Base-by-base conservation (phyloP, 345 rosid species). In the Sisymbrium irio region DNA sequence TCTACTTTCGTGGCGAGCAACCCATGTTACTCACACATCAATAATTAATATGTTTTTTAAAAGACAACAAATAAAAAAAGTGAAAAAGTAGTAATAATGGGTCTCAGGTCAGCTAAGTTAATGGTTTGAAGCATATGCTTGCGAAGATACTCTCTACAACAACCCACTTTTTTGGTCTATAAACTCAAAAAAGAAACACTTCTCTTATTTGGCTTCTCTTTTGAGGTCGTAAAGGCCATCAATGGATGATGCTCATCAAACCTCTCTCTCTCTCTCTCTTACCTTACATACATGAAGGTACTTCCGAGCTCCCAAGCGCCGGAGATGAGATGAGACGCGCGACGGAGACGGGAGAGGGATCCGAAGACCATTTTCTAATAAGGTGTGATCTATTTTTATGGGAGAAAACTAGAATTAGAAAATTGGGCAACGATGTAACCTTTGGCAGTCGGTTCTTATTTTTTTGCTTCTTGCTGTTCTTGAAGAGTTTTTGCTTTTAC, bases 91-190 rank as follows among this genome's bases (percentile, higher is more conserved):
- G 33, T 22, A 35, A 51, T 50, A 75, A 68, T 75, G 78, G 67
- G 62, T 49, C 63, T 75, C 60, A 60, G 68, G 73, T 75, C 78
- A 75, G 73, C 73, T 67, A 17, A 67, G 57, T 60, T 75, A 75
- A 75, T 75, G 74, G 78, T 44, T 62, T 5, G 46, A 54, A 76
- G 79, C 70, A 76, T 76, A 76, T 76, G 79, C 79, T 76, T 53
- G 20, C 10, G 12, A 76, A 76, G 50, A 76, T 76, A 69, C 75
- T 75, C 64, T 32, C 28, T 69, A 12, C 17, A 22, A 3, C 7
- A 18, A 36, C 61, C 39, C 5, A 20, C 45, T n/a, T 75, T 61
- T 51, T 62, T 25, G 5, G 28, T 76, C 59, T 76, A 76, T 68
- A 76, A 76, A 69, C 65, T 2, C 42, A 17, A 62, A 35, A 35